Evolutionary conservation across 2,329 filamentous ascomycete species (phyloP).

Genomic region (Taxawa tesnikishii): DNA sequence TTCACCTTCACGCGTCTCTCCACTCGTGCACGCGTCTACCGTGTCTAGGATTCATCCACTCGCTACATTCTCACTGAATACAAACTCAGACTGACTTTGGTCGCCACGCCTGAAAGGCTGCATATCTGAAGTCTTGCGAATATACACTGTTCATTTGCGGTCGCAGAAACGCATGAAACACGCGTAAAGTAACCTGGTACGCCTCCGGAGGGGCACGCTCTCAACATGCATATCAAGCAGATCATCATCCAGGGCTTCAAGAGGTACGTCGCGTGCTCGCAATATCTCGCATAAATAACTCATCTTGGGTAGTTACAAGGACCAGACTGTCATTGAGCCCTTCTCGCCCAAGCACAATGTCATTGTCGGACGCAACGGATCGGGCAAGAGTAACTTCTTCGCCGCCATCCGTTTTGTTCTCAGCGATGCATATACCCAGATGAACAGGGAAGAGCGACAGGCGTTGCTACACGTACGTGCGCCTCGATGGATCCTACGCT

Average conservation of each 20-base stretch:
- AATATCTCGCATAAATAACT: slow-evolving; percentile 7
- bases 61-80: too few species aligned
- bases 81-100: too few species aligned
- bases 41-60: too few species aligned
- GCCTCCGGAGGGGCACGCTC: background rate
- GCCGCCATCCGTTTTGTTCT: slow-evolving; percentile 97
- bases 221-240: slow-evolving; percentile 91
- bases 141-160: too few species aligned
- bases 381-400: slow-evolving; percentile 99
- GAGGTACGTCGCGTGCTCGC: slow-evolving; percentile 50
- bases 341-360: slow-evolving; percentile 97
- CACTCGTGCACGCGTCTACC: too few species aligned
- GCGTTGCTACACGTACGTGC: slow-evolving; percentile 65
- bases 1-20: too few species aligned
- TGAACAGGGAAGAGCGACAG: slow-evolving; percentile 91
- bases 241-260: slow-evolving; percentile 99
- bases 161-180: too few species aligned
- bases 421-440: slow-evolving; percentile 91
- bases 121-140: too few species aligned
- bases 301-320: slow-evolving; percentile 68
- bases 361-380: slow-evolving; percentile 97
- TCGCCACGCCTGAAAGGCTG: too few species aligned
- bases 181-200: too few species aligned
- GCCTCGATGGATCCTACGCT: background rate
- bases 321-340: slow-evolving; percentile 95